Base-by-base conservation (phyloP, 306 rosid species). In the Alnus rubra region DNA sequence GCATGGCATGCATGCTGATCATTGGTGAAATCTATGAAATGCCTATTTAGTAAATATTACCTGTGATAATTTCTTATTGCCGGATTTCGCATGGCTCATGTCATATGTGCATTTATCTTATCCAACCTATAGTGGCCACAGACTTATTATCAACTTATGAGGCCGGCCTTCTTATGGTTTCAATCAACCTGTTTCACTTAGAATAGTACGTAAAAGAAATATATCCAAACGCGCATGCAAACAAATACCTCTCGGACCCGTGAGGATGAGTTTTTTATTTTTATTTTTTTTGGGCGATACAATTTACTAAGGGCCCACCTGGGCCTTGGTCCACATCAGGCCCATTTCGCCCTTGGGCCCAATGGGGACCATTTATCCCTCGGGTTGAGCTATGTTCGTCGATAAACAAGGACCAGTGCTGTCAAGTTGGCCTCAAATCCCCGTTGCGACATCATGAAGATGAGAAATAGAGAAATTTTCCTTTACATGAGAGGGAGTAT, bases 81-180 rank as follows among this genome's bases (percentile, higher is more conserved):
- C 1, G 35, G 37, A 4, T 53, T 45, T 42, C 50, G 72, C 80
- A 70, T 68, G 48, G 58, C 65, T 18, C 23, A 16, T 59, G 55
- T 55, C 56, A 10, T 19, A 18, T 9, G 54, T 71, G 60, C 69
- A 54, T 58, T 53, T 60, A 81, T 75, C 75, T 64, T 78, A 56
- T 74, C 78, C 82, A 74, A 33, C 14, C 48, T 7, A 73, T 76
- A 23, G 30, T 23, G 56, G 64, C 86, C 83, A 79, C 86, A 82
- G 7, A 69, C 50, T 50, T 49, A 47, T 82, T 77, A 77, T 77
- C 81, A 45, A 33, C 60, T 70, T 11, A 48, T 10, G 71, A 49
- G 60, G 63, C 30, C 35, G 60, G 63, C 30, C 35, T 56, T 69
- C 70, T 6, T 15, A 63, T 74, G 53, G 67, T 35, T 19, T 52